These are phyloP conservation scores for Plasmodium ovale DNA, from an alignment of 169 alveolate genomes.

Conservation along the genomic window DNA sequence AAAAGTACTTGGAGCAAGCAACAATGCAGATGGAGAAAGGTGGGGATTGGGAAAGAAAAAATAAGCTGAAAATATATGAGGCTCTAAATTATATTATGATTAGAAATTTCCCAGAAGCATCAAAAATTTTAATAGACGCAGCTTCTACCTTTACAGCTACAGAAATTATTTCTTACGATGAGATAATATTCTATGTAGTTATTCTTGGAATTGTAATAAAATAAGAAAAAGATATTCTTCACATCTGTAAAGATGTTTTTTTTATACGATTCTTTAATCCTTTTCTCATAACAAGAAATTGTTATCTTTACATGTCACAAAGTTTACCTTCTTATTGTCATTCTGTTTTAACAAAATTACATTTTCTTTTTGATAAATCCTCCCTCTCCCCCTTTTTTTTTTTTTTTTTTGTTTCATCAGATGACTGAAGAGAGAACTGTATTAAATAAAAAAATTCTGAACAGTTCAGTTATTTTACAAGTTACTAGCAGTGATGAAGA, in stretches of 20 bases:
- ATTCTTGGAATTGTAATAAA: constrained; percentile 87
- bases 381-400: background rate
- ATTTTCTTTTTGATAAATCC: background rate
- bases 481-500: constrained; percentile 92
- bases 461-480: constrained; percentile 93
- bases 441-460: constrained; percentile 88
- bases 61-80: constrained; percentile 95
- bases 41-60: constrained; percentile 99
- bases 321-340: too few relatives aligned
- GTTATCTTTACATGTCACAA: too few relatives aligned
- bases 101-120: constrained; percentile 93
- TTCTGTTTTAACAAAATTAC: too few relatives aligned
- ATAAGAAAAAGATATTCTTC: background rate
- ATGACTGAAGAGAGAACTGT: constrained; percentile 89
- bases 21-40: constrained; percentile 93
- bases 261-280: too few relatives aligned
- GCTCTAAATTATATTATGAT: constrained; percentile 88
- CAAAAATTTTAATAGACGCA: constrained; percentile 89
- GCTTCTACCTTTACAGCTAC: constrained; percentile 96
- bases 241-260: too few relatives aligned
- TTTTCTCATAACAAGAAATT: too few relatives aligned
- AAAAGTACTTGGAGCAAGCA: constrained; percentile 80
- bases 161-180: constrained; percentile 94
- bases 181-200: constrained; percentile 93
- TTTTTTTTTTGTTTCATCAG: constrained; percentile 52